phyloP scores from a whole-genome alignment of 2,329 filamentous ascomycete species.

The Nannizzia gypsea region DNA sequence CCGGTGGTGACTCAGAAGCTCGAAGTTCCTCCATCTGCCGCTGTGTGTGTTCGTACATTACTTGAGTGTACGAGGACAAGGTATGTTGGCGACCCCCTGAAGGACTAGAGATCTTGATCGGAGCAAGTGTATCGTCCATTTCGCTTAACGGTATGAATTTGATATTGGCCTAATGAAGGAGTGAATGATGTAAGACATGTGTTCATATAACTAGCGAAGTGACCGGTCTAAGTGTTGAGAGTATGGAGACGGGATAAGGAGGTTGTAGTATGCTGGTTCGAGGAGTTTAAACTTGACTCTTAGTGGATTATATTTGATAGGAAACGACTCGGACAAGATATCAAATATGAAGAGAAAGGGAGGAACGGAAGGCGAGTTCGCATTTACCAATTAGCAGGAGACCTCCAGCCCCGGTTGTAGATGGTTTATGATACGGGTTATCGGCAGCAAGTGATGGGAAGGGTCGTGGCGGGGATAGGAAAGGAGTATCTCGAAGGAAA shows the following conservation, averaged over 20 bases:
- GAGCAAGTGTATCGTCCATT: slow-evolving; percentile 1
- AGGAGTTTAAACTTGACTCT: background rate
- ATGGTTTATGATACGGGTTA: background rate
- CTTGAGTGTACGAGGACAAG: slow-evolving; percentile 8
- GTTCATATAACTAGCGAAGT: background rate
- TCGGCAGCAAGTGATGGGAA: background rate
- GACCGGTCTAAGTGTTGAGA: background rate
- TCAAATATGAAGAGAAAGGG: background rate
- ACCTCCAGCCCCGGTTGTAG: background rate
- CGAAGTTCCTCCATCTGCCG: slow-evolving; percentile 10
- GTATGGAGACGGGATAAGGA: background rate
- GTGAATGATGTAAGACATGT: background rate
- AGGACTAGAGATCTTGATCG: background rate
- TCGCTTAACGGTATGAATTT: background rate
- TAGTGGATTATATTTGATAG: background rate
- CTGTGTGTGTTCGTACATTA: slow-evolving; percentile 15
- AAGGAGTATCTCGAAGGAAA: background rate
- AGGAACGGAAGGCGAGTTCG: background rate
- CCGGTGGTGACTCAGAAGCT: background rate
- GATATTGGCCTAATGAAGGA: background rate
- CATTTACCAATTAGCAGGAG: background rate
- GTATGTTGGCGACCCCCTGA: background rate
- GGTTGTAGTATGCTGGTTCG: background rate
- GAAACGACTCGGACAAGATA: background rate
- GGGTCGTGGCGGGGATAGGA: background rate